Percentiles rank a stretch among this genome's conserved stretches.
phyloP scores from a whole-genome alignment of 176 grass and related monocot species.

The Aegilops speltoides region DNA sequence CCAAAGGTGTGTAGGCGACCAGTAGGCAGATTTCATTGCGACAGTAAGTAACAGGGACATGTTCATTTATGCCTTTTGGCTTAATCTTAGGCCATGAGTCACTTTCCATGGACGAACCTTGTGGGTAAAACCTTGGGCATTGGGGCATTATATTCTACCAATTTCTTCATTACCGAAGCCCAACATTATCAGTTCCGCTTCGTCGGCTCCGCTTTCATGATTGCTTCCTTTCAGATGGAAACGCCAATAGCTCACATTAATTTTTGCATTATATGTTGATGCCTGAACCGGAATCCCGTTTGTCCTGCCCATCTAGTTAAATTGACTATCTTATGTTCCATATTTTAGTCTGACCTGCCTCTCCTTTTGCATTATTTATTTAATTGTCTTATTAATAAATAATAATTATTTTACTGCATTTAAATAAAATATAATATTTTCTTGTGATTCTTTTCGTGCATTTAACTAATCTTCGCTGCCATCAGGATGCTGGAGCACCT shows the following conservation, averaged over 20 bases:
- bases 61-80: neutral
- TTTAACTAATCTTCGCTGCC: conserved; percentile 30
- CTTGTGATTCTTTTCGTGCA: conserved; percentile 2
- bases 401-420: neutral
- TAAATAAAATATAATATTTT: neutral
- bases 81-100: neutral
- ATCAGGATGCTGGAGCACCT: conserved; percentile 54
- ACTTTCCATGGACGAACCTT: neutral
- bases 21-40: conserved; percentile 2
- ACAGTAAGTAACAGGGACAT: conserved; percentile 2
- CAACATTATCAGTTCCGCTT: neutral
- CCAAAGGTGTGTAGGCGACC: neutral
- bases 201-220: neutral
- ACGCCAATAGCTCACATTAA: neutral
- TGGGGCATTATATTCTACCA: neutral
- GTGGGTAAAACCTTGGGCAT: neutral
- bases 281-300: conserved; percentile 4
- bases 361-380: neutral
- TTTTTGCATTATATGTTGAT: neutral
- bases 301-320: neutral
- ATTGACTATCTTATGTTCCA: conserved; percentile 6
- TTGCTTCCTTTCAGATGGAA: neutral
- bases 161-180: neutral
- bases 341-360: neutral
- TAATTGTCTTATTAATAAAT: neutral